Base-by-base conservation (phyloP, 1,284 basidiomycete genomes). In the Ganoderma meredithae region DNA sequence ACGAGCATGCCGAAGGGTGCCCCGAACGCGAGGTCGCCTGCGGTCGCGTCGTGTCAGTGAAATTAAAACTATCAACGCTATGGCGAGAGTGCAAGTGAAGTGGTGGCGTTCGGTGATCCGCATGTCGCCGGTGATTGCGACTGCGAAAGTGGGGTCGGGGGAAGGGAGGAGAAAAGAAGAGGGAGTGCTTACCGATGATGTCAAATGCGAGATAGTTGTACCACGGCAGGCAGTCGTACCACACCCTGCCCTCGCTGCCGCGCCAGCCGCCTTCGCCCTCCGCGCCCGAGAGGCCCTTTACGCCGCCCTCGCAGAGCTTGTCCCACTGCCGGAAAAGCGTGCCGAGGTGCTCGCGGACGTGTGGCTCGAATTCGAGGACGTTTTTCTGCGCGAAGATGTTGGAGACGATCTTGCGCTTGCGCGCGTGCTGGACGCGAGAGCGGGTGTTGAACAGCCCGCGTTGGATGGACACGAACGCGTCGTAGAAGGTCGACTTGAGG, bases 1-100 rank as follows among this genome's bases (percentile, higher is more conserved):
- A 88, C 78, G 68, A 98, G 84, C 96, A 98, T 98, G 39, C 95
- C 95, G 74, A 98, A 97, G 0, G 96, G 91, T 13, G 88, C 86
- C 12, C 95, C 95, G 73, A 96, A 96, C 0, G 94, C 93, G 33
- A 95, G 85, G 77, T 94, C 92, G 66, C 92, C 91, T 85, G 72
- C 3, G n/a, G 27, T 3, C 12, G 39, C 40, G n/a, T 22, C 17
- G 15, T 59, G 39, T 59, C 56, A 22, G 22, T 40, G 27, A 31
- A 31, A 31, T 31, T 31, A 31, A 31, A 31, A 31, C 3, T 31
- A 31, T 3, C 27, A 13, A 31, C 15, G 36, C 3, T 0, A 17
- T 31, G 27, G 27, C 3, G 25, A 6, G 31, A 15, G 27, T 53
- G 22, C 15, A 25, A 22, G 10, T 4, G 19, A 3, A 47, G 36